phyloP scores from a whole-genome alignment of 768 basidiomycete genomes.

The Agrocybe praecox region DNA sequence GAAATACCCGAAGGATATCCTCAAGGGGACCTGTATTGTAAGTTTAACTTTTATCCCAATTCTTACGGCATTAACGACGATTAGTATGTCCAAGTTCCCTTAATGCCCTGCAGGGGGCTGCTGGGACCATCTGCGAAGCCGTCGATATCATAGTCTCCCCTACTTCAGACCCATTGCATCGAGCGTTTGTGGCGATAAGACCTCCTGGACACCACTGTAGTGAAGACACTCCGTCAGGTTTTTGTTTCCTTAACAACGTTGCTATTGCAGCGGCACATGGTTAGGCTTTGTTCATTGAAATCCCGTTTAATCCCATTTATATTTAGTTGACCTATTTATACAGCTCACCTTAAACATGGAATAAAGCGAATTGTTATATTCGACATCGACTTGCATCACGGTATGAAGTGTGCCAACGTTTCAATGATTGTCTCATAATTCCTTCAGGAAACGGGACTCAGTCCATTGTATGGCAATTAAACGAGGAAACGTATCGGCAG shows the following conservation, averaged over 20 bases:
- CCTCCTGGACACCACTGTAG: constrained; percentile 97
- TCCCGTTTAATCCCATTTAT: too few relatives aligned
- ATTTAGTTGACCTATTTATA: not conserved
- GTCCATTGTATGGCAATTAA: constrained; percentile 88
- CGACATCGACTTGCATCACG: constrained; percentile 93
- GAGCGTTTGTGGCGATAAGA: constrained; percentile 82
- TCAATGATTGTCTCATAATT: not conserved
- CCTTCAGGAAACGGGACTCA: constrained; percentile 90
- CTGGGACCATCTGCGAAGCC: constrained; percentile 87
- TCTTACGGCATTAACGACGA: not conserved
- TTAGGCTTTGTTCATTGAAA: constrained; percentile 31
- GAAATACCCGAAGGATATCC: constrained; percentile 76
- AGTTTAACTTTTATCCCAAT: constrained; percentile 24
- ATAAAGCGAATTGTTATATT: constrained; percentile 83
- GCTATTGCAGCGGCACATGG: constrained; percentile 90
- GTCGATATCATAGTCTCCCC: constrained; percentile 64
- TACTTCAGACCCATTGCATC: constrained; percentile 19
- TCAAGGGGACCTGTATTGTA: constrained; percentile 86
- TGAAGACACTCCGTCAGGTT: constrained; percentile 87
- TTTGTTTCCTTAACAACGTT: constrained; percentile 96
- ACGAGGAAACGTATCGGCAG: constrained; percentile 80
- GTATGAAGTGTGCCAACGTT: constrained; percentile 31
- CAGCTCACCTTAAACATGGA: constrained; percentile 81
- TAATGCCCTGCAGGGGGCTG: constrained; percentile 77
- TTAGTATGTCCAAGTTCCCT: constrained; percentile 80